Base-by-base conservation (phyloP, 768 basidiomycete species). In the Sarcodon aspratus region DNA sequence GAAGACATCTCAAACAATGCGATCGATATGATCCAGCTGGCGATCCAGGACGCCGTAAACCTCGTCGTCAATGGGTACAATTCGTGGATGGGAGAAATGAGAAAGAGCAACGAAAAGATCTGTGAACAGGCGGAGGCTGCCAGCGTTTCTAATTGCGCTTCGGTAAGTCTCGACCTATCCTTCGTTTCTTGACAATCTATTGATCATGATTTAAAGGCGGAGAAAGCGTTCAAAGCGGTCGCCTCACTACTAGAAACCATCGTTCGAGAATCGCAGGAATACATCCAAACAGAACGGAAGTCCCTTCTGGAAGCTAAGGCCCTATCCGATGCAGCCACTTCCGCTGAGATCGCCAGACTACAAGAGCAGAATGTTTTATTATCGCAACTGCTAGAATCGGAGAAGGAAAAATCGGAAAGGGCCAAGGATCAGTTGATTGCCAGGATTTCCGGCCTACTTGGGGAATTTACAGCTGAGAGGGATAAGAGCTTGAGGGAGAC, bases 371-470 rank as follows among this genome's bases (percentile, higher is more conserved):
- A 94, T 58, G 69, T 71, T 31, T 64, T 72, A 8, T 70, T 96
- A 37, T 63, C 66, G 7, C 69, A 70, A 38, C 65, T 88, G 54
- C 67, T 94, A 10, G 75, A 79, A 52, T 63, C 73, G 12, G 89
- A 95, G 61, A 78, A 77, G 59, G 59, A 61, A 11, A 82, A 79
- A 51, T 75, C 83, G 0, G 78, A 82, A 21, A 76, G 72, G 45
- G 77, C 85, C 1, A 84, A 80, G 50, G 79, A 81, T 37, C 83
- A 86, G 36, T 62, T 95, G 10, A 63, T 93, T n/a, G 74, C 82
- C 37, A 82, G 80, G 36, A 72, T 95, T 45, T 84, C 86, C 1
- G 69, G 70, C 3, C 69, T 93, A 54, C 66, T 96, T 2, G 79
- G 75, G 9, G 81, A 76, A 27, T 94, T 85, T 61, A 73, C 81